Percentiles rank a stretch among this genome's conserved stretches.
phyloP scores from a whole-genome alignment of 2,329 filamentous ascomycete genomes.

The Pseudogymnoascus sp. region DNA sequence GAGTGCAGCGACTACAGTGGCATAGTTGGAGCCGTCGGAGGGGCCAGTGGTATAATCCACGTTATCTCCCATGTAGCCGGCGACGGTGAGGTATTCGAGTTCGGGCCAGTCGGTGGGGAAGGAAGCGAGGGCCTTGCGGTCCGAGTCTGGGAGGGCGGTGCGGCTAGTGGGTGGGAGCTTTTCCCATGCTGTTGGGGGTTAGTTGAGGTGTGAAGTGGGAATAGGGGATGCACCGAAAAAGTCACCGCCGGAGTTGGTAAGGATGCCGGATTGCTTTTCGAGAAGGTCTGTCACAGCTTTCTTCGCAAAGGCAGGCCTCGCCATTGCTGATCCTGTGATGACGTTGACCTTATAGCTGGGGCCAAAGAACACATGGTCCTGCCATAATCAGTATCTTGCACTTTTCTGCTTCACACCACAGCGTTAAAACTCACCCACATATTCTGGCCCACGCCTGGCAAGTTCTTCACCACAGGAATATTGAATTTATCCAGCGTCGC shows the following conservation, averaged over 20 bases:
- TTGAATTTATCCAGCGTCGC: background rate
- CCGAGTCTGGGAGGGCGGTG: background rate
- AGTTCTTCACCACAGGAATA: conserved; percentile 37
- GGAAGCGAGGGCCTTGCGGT: background rate
- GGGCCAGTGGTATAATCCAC: conserved; percentile 11
- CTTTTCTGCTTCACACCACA: conserved; percentile 1
- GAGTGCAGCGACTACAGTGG: conserved; percentile 27
- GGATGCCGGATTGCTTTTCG: background rate
- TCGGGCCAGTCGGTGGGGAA: conserved; percentile 8
- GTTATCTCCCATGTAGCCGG: background rate
- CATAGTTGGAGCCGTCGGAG: conserved; percentile 29
- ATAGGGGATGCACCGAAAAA: background rate
- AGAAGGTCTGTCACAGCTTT: conserved; percentile 9
- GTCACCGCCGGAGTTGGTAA: background rate
- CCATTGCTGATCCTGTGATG: background rate
- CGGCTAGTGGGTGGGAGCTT: conserved; percentile 2
- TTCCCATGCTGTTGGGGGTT: background rate
- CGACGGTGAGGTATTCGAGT: background rate
- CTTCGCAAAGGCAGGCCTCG: background rate
- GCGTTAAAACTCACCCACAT: conserved; percentile 49
- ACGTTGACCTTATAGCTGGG: background rate
- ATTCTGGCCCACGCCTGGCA: conserved; percentile 56
- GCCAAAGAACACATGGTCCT: conserved; percentile 4
- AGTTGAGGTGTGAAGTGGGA: background rate
- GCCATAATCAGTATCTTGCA: background rate